phyloP scores from a whole-genome alignment of 2,329 filamentous ascomycete species.

The Xylaria sp. region DNA sequence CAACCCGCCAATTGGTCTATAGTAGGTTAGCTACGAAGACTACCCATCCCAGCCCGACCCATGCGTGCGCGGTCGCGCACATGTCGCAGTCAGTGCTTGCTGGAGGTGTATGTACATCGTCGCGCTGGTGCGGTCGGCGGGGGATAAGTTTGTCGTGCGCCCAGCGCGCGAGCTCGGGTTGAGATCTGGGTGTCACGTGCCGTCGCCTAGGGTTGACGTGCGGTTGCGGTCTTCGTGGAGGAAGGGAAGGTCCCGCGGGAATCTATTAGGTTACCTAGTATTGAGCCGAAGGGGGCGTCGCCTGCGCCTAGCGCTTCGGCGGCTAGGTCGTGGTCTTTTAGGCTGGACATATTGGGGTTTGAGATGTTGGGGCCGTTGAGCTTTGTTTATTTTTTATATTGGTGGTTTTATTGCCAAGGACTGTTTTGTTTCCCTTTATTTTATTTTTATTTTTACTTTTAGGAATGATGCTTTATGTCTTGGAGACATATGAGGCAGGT shows the following conservation, averaged over 20 bases:
- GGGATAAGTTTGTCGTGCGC: constrained; percentile 22
- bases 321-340: constrained; percentile 37
- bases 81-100: constrained; percentile 36
- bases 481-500: too few species aligned
- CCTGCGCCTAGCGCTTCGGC: constrained; percentile 36
- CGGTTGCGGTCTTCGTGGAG: constrained; percentile 32
- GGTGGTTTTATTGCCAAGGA: too few species aligned
- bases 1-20: constrained; percentile 24
- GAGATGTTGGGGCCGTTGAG: too few species aligned
- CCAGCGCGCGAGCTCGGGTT: constrained; percentile 34
- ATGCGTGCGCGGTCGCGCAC: constrained; percentile 33
- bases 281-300: constrained; percentile 34
- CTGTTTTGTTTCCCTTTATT: too few species aligned
- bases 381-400: too few species aligned
- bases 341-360: background rate
- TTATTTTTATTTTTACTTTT: too few species aligned
- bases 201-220: constrained; percentile 21
- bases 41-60: constrained; percentile 28
- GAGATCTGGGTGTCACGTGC: constrained; percentile 33
- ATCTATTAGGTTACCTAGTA: constrained; percentile 25
- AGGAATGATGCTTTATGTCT: too few species aligned
- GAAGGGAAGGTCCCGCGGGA: background rate
- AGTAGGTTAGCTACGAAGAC: constrained; percentile 34
- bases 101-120: constrained; percentile 35
- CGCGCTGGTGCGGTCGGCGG: constrained; percentile 11